Evolutionary conservation across 2,329 filamentous ascomycete species (phyloP), one percentile per base, ranked within the genome.

Genomic region (Eurotiales sp.): DNA sequence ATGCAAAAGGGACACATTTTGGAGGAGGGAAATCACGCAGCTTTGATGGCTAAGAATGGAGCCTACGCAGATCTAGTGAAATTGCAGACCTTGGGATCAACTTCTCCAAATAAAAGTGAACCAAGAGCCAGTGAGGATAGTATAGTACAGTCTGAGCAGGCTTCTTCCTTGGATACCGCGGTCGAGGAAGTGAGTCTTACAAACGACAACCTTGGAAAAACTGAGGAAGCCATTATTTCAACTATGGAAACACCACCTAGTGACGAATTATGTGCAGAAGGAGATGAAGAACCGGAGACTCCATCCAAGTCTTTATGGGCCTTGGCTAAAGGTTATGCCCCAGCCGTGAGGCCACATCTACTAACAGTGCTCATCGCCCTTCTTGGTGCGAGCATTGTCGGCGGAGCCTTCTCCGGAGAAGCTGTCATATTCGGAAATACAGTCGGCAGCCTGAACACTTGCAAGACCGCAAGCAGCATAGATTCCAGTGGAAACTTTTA

Each of bases 11-110:
- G 93, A 10, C 74, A 78, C 12, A 95, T 97, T 53, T 78, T 96
- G 12, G 93, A 99, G 69, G 90, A 96, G 68, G 93, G 93, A 44
- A 91, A 82, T 0, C 93, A 97, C 65, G 82, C 91, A 52, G 78
- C 87, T 12, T 78, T 99, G 14, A 75, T 97, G 3, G 82, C 84
- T 58, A 77, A 71, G 54, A 73, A 81, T 57, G 84, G 82, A 17
- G 86, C 90, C 7, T 99, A 97, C 56, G 74, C 76, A 0, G 72
- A 74, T 15, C 73, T 81, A 65, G 71, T 79, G 10, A 66, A 67
- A 15, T 60, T 79, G 12, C 77, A 80, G 53, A 74, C 65, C 25
- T 29, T 54, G 55, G 14, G 45, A 14, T 48, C 46, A 1, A 23
- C 36, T 8, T 47, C 34, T 29, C 34, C 10, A 15, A 30, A 11